phyloP scores from a whole-genome alignment of 2,329 filamentous ascomycete genomes.

The Ascochyta rabiei region DNA sequence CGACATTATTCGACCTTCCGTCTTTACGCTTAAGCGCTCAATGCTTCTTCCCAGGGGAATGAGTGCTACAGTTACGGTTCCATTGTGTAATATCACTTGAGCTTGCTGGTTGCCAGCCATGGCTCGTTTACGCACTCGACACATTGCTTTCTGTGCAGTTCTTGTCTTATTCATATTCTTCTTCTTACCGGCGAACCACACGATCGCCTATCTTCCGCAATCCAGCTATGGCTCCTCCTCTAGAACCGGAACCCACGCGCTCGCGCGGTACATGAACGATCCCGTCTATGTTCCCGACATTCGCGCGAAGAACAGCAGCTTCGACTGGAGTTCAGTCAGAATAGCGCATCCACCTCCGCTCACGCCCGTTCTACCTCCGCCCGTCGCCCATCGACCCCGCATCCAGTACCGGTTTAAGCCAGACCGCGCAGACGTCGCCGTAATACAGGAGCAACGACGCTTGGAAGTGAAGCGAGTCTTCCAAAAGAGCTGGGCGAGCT shows the following conservation, averaged over 20 bases:
- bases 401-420: constrained; percentile 41
- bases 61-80: constrained; percentile 5
- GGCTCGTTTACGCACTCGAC: constrained; percentile 39
- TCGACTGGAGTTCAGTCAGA: constrained; percentile 40
- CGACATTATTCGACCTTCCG: not conserved
- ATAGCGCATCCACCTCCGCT: constrained; percentile 36
- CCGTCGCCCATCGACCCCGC: constrained; percentile 36
- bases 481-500: constrained; percentile 59
- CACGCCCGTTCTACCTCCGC: constrained; percentile 35
- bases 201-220: constrained; percentile 11
- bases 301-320: constrained; percentile 33
- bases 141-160: constrained; percentile 32
- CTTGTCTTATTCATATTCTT: constrained; percentile 37
- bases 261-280: constrained; percentile 45
- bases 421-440: constrained; percentile 25
- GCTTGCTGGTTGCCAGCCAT: constrained; percentile 23
- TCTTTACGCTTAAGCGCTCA: not conserved
- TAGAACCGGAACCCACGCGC: constrained; percentile 23
- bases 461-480: constrained; percentile 41
- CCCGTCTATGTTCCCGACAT: constrained; percentile 29
- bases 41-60: constrained; percentile 14
- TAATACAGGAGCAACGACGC: constrained; percentile 33
- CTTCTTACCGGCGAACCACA: constrained; percentile 28
- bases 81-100: constrained; percentile 11
- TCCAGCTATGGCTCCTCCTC: constrained; percentile 13